Evolutionary conservation across 306 rosid genomes (phyloP).

Genomic region (Inga laurina): DNA sequence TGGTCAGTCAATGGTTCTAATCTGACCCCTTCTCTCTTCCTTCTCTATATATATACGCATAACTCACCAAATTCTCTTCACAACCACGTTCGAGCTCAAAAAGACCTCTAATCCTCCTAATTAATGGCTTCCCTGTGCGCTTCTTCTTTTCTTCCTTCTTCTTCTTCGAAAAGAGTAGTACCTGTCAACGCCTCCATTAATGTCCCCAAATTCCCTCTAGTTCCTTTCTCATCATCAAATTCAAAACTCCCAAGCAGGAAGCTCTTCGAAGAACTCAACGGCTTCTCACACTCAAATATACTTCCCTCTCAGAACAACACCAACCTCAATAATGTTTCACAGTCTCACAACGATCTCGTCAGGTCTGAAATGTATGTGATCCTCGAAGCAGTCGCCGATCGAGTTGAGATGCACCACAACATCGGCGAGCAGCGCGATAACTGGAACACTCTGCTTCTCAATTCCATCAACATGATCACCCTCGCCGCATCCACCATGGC

Average conservation of each 20-base stretch:
- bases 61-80: neutral
- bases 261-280: conserved; percentile 43
- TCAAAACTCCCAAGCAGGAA: conserved; percentile 42
- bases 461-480: conserved; percentile 81
- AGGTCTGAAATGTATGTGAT: conserved; percentile 55
- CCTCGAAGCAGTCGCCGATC: conserved; percentile 62
- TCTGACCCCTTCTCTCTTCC: conserved; percentile 42
- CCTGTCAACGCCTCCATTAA: conserved; percentile 48
- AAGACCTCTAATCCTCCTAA: neutral
- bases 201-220: conserved; percentile 47
- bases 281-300: conserved; percentile 34
- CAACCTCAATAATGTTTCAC: neutral
- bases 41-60: neutral
- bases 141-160: conserved; percentile 39
- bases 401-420: conserved; percentile 80
- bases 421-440: conserved; percentile 64
- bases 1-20: conserved; percentile 15
- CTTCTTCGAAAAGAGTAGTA: conserved; percentile 1
- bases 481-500: conserved; percentile 71
- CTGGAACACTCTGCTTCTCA: conserved; percentile 74
- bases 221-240: neutral
- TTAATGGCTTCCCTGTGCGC: conserved; percentile 54
- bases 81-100: neutral
- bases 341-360: neutral
- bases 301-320: neutral